Evolutionary conservation across 2,329 filamentous ascomycete species (phyloP).

Genomic region (Trichoderma lentiforme): DNA sequence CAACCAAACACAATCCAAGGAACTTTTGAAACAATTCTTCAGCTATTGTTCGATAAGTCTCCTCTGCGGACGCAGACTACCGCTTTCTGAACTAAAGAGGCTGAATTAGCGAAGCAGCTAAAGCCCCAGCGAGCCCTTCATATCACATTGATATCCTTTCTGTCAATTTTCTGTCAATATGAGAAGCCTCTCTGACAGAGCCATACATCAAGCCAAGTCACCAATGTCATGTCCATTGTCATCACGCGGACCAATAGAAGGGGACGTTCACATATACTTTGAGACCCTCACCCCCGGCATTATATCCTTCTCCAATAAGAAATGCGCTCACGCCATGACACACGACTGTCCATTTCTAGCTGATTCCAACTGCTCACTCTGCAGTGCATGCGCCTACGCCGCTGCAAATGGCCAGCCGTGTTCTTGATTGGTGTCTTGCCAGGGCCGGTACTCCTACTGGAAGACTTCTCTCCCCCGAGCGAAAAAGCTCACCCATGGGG

Average conservation of each 20-base stretch:
- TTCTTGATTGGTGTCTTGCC: slow-evolving; percentile 4
- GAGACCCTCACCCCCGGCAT: slow-evolving; percentile 18
- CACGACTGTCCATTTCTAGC: slow-evolving; percentile 29
- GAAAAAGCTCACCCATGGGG: background rate
- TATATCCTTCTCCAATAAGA: slow-evolving; percentile 27
- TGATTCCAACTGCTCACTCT: slow-evolving; percentile 29
- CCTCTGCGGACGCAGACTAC: background rate
- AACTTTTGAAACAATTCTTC: background rate
- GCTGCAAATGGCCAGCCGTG: slow-evolving; percentile 28
- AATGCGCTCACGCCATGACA: slow-evolving; percentile 27
- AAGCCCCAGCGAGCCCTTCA: background rate
- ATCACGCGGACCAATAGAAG: slow-evolving; percentile 4
- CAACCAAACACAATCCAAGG: background rate
- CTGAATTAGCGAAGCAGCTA: background rate
- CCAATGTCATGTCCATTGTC: background rate
- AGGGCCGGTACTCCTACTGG: background rate
- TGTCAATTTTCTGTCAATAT: background rate
- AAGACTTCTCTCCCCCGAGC: background rate
- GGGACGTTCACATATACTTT: background rate
- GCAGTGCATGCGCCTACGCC: slow-evolving; percentile 26
- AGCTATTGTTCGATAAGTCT: background rate
- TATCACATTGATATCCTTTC: background rate
- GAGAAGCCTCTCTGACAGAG: background rate
- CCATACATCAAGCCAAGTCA: background rate
- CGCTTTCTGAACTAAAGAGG: background rate